phyloP scores from a whole-genome alignment of 371 early-diverging fungal genomes.

The Conidiobolus incongruus region DNA sequence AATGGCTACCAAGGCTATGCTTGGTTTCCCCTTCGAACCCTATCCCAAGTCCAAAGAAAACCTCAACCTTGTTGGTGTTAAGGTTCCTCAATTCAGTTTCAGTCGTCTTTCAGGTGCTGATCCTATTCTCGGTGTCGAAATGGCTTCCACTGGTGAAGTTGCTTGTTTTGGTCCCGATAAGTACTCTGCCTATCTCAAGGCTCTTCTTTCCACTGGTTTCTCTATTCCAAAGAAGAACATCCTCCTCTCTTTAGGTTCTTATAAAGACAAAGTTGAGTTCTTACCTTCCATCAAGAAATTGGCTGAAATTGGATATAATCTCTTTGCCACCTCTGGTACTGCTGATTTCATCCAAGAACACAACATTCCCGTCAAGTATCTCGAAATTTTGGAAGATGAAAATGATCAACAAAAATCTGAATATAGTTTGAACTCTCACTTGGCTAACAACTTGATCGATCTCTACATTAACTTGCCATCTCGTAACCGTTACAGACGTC shows the following conservation, averaged over 20 bases:
- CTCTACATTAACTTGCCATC: conserved; percentile 94
- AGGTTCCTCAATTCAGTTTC: conserved; percentile 88
- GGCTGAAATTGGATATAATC: conserved; percentile 57
- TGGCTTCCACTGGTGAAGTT: conserved; percentile 95
- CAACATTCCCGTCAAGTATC: conserved; percentile 66
- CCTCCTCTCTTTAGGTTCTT: conserved; percentile 79
- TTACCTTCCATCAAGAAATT: conserved; percentile 61
- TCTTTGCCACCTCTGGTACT: conserved; percentile 88
- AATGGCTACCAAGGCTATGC: conserved; percentile 68
- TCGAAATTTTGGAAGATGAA: conserved; percentile 41
- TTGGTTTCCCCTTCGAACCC: conserved; percentile 55
- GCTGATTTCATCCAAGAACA: conserved; percentile 66
- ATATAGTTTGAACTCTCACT: conserved; percentile 77
- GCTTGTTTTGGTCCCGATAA: conserved; percentile 85
- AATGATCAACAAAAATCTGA: conserved; percentile 49
- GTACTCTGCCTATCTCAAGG: conserved; percentile 60
- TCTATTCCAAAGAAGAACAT: conserved; percentile 74
- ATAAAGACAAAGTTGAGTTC: conserved; percentile 86
- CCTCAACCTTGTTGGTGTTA: conserved; percentile 50
- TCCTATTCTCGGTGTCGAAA: conserved; percentile 88
- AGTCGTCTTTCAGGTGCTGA: conserved; percentile 85
- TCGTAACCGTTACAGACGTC: conserved; percentile 84
- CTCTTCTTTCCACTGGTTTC: conserved; percentile 67
- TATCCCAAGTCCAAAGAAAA: conserved; percentile 28
- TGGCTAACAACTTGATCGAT: conserved; percentile 90